These are phyloP conservation scores for Camelina hispida DNA, from an alignment of 345 rosid genomes.

Conservation along the genomic window DNA sequence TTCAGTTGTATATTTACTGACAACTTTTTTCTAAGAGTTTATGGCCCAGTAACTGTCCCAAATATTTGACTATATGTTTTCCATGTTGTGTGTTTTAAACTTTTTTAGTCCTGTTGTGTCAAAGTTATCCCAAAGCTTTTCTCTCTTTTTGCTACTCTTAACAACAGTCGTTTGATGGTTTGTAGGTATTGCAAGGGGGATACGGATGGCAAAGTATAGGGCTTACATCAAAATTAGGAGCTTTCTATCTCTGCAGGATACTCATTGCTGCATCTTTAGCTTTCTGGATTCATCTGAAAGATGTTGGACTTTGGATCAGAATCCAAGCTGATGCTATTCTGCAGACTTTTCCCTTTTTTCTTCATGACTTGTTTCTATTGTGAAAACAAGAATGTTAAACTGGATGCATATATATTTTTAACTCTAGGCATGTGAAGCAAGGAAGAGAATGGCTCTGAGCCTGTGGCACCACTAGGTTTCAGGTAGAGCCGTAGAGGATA, in stretches of 20 bases:
- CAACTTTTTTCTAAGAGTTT: too few species aligned
- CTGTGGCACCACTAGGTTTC: too few species aligned
- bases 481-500: background rate
- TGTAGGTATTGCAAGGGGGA: too few species aligned
- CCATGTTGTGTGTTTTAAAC: too few species aligned
- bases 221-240: conserved; percentile 75
- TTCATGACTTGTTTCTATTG: conserved; percentile 18
- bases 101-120: too few species aligned
- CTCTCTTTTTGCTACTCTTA: too few species aligned
- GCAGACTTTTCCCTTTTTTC: conserved; percentile 39
- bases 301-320: conserved; percentile 78
- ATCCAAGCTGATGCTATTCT: conserved; percentile 62
- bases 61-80: too few species aligned
- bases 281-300: conserved; percentile 58
- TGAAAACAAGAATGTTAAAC: background rate
- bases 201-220: conserved; percentile 35
- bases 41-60: too few species aligned
- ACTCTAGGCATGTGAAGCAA: conserved; percentile 34
- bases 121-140: too few species aligned
- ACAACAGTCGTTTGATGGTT: too few species aligned
- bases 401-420: conserved; percentile 15
- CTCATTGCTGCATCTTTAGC: conserved; percentile 66
- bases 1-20: too few species aligned
- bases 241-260: conserved; percentile 70
- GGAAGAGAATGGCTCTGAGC: conserved; percentile 43